phyloP scores from a whole-genome alignment of 2,329 filamentous ascomycete species.

The Helicocarpus griseus region DNA sequence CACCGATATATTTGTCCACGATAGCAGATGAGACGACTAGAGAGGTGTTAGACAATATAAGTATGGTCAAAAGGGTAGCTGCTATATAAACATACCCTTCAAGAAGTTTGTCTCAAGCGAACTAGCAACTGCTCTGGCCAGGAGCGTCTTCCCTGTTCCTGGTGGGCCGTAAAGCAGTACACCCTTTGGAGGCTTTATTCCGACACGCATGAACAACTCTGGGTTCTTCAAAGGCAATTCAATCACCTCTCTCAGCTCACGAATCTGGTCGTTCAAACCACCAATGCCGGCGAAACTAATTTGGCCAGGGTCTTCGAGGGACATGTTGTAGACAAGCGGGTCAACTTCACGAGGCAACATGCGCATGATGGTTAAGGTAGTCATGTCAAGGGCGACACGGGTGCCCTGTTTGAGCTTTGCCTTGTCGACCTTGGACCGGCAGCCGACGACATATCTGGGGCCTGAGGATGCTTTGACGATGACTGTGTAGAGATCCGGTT shows the following conservation, averaged over 20 bases:
- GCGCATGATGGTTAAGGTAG: constrained; percentile 98
- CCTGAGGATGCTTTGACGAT: constrained; percentile 98
- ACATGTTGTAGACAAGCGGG: constrained; percentile 99
- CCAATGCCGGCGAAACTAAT: constrained; percentile 97
- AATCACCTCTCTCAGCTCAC: constrained; percentile 94
- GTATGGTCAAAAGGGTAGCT: not conserved
- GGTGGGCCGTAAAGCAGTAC: constrained; percentile 93
- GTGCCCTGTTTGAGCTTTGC: constrained; percentile 95
- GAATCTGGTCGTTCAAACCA: constrained; percentile 95
- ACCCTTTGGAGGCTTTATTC: constrained; percentile 98
- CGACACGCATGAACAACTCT: constrained; percentile 89
- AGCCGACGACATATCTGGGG: constrained; percentile 94
- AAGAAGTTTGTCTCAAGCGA: constrained; percentile 96
- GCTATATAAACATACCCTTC: constrained; percentile 56
- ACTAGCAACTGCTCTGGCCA: constrained; percentile 90
- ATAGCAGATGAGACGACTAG: constrained; percentile 95
- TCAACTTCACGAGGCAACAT: constrained; percentile 99
- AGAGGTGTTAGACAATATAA: constrained; percentile 7
- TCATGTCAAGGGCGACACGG: constrained; percentile 96
- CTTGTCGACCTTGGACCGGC: constrained; percentile 97
- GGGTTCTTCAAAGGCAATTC: constrained; percentile 97
- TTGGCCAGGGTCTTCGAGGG: constrained; percentile 91
- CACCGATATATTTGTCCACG: constrained; percentile 98
- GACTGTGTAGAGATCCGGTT: constrained; percentile 45
- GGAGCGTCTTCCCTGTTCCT: constrained; percentile 89